phyloP scores from a whole-genome alignment of 805 yeast genomes.

The Wickerhamiella allomyrinae region DNA sequence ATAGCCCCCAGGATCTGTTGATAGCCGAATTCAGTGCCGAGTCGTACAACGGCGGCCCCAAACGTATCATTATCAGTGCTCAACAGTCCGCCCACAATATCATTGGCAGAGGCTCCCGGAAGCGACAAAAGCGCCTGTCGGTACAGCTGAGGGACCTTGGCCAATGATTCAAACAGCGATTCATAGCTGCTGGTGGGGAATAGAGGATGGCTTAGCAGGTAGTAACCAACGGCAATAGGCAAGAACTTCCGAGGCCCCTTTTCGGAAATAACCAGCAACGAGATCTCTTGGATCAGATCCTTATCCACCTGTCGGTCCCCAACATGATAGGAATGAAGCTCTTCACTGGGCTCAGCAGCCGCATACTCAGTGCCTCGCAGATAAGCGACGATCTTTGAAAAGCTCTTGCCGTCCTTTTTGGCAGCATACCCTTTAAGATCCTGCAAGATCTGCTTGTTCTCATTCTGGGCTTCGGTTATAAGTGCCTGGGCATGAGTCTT shows the following conservation, averaged over 20 bases:
- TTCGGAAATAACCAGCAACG: slow-evolving; percentile 29
- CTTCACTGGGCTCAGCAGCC: slow-evolving; percentile 17
- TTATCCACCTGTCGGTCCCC: slow-evolving; percentile 52
- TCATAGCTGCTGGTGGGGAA: slow-evolving; percentile 43
- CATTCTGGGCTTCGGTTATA: slow-evolving; percentile 14
- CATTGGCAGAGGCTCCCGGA: slow-evolving; percentile 49
- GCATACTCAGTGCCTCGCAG: slow-evolving; percentile 8
- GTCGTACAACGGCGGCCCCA: slow-evolving; percentile 50
- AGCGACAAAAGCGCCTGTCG: slow-evolving; percentile 76
- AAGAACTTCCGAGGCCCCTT: slow-evolving; percentile 18
- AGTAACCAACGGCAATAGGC: slow-evolving; percentile 50
- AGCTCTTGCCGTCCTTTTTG: slow-evolving; percentile 14
- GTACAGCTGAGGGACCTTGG: slow-evolving; percentile 46
- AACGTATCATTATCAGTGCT: slow-evolving; percentile 47
- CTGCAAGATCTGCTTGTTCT: slow-evolving; percentile 28
- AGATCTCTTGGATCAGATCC: slow-evolving; percentile 35
- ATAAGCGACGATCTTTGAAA: slow-evolving; percentile 12
- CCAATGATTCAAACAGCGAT: slow-evolving; percentile 40
- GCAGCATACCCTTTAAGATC: slow-evolving; percentile 33
- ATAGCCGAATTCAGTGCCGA: slow-evolving; percentile 49
- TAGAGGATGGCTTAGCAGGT: slow-evolving; percentile 74
- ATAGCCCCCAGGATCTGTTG: slow-evolving; percentile 24
- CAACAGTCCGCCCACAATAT: slow-evolving; percentile 47
- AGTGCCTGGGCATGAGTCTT: background rate
- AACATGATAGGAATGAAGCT: slow-evolving; percentile 44